Percentiles rank a stretch among this genome's conserved stretches.
These are phyloP conservation scores for Pythium phragmitis DNA, from an alignment of 352 stramenopile genomes.

Conservation along the genomic window DNA sequence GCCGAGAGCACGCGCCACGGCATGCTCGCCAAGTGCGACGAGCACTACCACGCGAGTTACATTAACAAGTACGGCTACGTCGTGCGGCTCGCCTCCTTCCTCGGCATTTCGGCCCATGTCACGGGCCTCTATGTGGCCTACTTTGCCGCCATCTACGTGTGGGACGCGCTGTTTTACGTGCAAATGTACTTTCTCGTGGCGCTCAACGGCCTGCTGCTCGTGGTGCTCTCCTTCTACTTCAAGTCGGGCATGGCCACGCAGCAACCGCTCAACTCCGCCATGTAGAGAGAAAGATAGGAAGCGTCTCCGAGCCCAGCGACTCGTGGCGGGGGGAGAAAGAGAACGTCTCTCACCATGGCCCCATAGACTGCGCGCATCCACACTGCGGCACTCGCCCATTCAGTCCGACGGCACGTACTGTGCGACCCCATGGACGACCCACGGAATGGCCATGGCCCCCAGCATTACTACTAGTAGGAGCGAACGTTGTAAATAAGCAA, in stretches of 20 bases:
- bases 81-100: slow-evolving; percentile 74
- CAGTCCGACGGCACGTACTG: no score
- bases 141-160: slow-evolving; percentile 66
- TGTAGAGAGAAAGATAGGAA: slow-evolving; percentile 11
- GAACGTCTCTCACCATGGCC: no score
- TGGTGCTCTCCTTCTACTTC: slow-evolving; percentile 56
- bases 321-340: no score
- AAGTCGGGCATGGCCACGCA: slow-evolving; percentile 57
- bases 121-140: slow-evolving; percentile 71
- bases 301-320: no score
- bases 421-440: no score
- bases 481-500: no score
- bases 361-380: no score
- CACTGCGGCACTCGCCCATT: no score
- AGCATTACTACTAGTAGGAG: no score
- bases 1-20: slow-evolving; percentile 54
- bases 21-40: slow-evolving; percentile 59
- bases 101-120: slow-evolving; percentile 81
- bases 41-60: slow-evolving; percentile 62
- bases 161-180: slow-evolving; percentile 73
- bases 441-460: no score
- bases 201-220: slow-evolving; percentile 59
- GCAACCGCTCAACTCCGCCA: slow-evolving; percentile 26
- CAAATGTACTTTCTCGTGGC: slow-evolving; percentile 73
- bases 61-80: slow-evolving; percentile 54